Evolutionary conservation across 2,329 filamentous ascomycete species (phyloP), one percentile per base, ranked within the genome.

Genomic region (Fusarium xyrophilum): DNA sequence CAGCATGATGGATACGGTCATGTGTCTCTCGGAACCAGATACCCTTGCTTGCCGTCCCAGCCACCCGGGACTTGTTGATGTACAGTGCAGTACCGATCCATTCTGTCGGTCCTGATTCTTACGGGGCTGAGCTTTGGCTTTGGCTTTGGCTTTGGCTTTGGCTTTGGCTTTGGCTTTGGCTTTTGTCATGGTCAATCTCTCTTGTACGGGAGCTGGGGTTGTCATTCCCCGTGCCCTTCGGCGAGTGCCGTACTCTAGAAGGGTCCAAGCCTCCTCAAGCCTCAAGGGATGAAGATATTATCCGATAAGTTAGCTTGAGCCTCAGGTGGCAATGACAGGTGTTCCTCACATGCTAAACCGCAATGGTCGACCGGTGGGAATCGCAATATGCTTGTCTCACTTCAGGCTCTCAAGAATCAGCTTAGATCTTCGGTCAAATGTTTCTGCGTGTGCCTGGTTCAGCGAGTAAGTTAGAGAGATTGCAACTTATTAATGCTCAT

Each of bases 21-120:
- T 44, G 35, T 47, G 23, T 44, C 32, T 25, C 38, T 63, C 50
- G 57, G 48, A 63, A 47, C 36, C 32, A 56, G 46, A 64, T 56
- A 50, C 59, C 61, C 69, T 56, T 65, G 57, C 46, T 53, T 65
- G 57, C 60, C 53, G 70, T 68, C 68, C 68, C 70, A 66, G 57
- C 60, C 58, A 64, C 40, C 63, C 23, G 70, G 70, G 60, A 69
- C 57, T 51, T 40, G 56, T 66, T 62, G 36, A 53, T 53, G 50
- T 53, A 53, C 50, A 32, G 21, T 42, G n/a, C 36, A 65, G 42
- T 68, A 53, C 65, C 67, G 43, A 54, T 40, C 54, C 52, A 27
- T 33, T 55, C 60, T 35, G 51, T 66, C 40, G 66, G 65, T 60
- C 43, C n/a, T 44, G 59, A 44, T 35, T 27, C 44, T 27, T 33